These are phyloP conservation scores for Helianthus annuus DNA, from an alignment of 129 eudicot genomes.

Conservation along the genomic window DNA sequence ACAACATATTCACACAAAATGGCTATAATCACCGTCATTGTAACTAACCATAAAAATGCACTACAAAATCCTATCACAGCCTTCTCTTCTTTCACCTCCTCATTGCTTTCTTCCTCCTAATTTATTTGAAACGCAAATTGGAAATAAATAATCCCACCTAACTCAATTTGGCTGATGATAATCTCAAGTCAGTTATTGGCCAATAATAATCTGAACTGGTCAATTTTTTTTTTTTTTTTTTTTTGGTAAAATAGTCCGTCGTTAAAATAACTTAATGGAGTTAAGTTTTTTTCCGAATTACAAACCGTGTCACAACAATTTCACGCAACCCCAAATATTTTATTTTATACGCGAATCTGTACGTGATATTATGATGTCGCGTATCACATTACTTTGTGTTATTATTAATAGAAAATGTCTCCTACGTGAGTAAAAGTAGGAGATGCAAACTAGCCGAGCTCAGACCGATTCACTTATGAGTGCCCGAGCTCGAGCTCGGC, in stretches of 20 bases:
- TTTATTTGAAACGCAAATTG: neutral
- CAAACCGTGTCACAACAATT: neutral
- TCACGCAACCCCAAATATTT: neutral
- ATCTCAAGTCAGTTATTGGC: no score
- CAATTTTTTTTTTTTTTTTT: no score
- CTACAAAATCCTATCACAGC: slow-evolving; percentile 69
- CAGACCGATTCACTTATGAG: no score
- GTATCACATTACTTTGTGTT: neutral
- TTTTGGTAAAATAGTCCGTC: no score
- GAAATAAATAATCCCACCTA: no score
- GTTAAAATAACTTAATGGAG: no score
- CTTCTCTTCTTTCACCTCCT: slow-evolving; percentile 34
- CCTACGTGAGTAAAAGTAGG: neutral
- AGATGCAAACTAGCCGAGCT: no score
- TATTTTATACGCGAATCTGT: no score
- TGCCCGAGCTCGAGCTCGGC: no score
- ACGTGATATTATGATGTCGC: neutral
- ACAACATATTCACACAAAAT: slow-evolving; percentile 79
- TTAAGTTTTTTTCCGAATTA: no score
- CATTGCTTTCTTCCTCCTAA: slow-evolving; percentile 41
- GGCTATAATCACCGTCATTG: slow-evolving; percentile 67
- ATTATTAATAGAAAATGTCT: neutral
- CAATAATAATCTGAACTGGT: no score
- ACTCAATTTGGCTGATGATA: no score
- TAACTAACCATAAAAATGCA: slow-evolving; percentile 65